These are phyloP conservation scores for Talaromyces amestolkiae DNA, from an alignment of 2,329 filamentous ascomycete genomes.

Conservation along the genomic window DNA sequence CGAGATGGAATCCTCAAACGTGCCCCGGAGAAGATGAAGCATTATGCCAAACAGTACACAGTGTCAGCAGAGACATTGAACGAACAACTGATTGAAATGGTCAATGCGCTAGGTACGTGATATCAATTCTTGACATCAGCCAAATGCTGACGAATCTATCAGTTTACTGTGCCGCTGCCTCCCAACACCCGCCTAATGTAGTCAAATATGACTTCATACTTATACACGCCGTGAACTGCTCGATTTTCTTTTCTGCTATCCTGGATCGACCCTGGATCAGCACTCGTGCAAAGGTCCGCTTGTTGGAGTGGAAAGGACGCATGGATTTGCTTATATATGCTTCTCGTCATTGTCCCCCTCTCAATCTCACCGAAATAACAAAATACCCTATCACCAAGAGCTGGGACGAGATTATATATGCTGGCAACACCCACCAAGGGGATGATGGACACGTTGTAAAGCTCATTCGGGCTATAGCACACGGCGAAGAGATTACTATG, in stretches of 20 bases:
- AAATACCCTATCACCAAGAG: conserved; percentile 57
- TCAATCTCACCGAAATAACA: conserved; percentile 59
- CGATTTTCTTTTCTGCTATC: conserved; percentile 46
- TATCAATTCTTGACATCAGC: neutral
- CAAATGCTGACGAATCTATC: neutral
- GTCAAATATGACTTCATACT: conserved; percentile 22
- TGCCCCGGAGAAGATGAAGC: conserved; percentile 62
- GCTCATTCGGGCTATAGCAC: conserved; percentile 65
- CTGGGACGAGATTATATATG: conserved; percentile 48
- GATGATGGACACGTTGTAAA: conserved; percentile 86
- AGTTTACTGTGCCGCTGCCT: conserved; percentile 53
- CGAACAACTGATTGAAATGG: conserved; percentile 64
- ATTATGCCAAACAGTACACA: conserved; percentile 58
- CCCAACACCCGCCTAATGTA: conserved; percentile 1
- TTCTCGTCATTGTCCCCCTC: conserved; percentile 61
- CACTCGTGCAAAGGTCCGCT: conserved; percentile 59
- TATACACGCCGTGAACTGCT: conserved; percentile 10
- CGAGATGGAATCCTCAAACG: conserved; percentile 65
- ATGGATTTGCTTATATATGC: conserved; percentile 72
- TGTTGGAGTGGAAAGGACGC: conserved; percentile 80
- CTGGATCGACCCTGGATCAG: conserved; percentile 62
- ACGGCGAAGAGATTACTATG: conserved; percentile 57
- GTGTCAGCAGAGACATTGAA: conserved; percentile 58
- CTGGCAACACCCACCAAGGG: conserved; percentile 43
- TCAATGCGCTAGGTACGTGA: conserved; percentile 57